phyloP scores from a whole-genome alignment of 768 basidiomycete genomes.

The Suillus ampliporus region DNA sequence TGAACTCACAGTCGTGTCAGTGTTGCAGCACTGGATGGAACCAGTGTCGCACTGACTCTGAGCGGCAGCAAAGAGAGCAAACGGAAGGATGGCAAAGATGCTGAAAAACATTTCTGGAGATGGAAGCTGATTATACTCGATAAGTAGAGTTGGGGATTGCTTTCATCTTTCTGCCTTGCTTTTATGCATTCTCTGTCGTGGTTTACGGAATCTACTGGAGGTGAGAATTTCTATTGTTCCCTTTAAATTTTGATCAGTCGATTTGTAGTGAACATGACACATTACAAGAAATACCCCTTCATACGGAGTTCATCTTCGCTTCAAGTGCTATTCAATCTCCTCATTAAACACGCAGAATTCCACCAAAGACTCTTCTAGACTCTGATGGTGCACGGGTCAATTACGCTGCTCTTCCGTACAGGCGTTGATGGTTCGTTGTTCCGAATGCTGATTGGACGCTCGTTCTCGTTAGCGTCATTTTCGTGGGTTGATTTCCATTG shows the following conservation, averaged over 20 bases:
- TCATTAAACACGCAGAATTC: background rate
- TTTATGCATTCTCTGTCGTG: background rate
- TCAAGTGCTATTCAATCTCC: background rate
- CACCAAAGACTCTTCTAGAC: background rate
- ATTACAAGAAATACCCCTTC: background rate
- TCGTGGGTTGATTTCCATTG: background rate
- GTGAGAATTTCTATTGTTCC: background rate
- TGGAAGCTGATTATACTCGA: background rate
- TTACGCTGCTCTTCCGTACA: slow-evolving; percentile 1
- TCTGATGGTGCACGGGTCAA: background rate
- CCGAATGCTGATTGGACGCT: background rate
- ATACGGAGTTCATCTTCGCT: background rate
- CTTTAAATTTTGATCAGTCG: background rate
- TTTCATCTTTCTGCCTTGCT: background rate
- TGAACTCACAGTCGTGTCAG: background rate
- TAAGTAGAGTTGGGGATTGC: background rate
- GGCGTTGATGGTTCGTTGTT: background rate
- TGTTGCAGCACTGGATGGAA: slow-evolving; percentile 1
- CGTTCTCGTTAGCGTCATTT: background rate
- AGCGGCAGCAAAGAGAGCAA: background rate
- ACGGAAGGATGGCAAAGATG: slow-evolving; percentile 1
- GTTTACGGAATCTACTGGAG: background rate
- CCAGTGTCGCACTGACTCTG: slow-evolving; percentile 11
- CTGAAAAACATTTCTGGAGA: background rate
- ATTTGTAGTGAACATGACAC: background rate